Conservation (phyloP, 2,329 filamentous ascomycete species). For the Colletotrichum plurivorum region DNA sequence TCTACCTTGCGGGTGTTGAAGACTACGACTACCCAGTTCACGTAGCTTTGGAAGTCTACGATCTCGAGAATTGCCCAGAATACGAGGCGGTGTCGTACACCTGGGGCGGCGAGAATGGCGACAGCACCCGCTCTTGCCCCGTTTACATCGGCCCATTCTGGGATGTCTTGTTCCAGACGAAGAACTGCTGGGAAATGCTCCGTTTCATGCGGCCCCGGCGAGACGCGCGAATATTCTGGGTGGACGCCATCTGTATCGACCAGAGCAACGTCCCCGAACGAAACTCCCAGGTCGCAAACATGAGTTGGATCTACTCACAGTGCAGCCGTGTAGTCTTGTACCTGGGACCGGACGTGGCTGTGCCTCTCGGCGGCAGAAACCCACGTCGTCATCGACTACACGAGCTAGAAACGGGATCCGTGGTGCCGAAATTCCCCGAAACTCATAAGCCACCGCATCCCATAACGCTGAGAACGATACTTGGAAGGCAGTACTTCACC, state of each 20-base stretch:
- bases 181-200: conserved; percentile 48
- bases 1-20: not conserved
- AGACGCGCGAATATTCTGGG: conserved; percentile 42
- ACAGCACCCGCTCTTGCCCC: not conserved
- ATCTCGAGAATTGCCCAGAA: not conserved
- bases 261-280: conserved; percentile 41
- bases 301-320: conserved; percentile 44
- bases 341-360: conserved; percentile 35
- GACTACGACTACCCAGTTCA: not conserved
- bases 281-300: conserved; percentile 43
- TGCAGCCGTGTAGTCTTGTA: conserved; percentile 42
- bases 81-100: conserved; percentile 22
- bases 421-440: not conserved
- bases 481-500: conserved; percentile 35
- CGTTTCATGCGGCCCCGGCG: conserved; percentile 29
- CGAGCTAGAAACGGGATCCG: not conserved
- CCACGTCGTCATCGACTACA: not conserved
- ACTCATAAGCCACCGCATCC: not conserved
- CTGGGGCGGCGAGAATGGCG: not conserved
- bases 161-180: conserved; percentile 47
- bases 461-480: conserved; percentile 3
- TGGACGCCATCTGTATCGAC: conserved; percentile 47
- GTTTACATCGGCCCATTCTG: conserved; percentile 44
- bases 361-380: not conserved
- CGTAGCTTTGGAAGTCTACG: not conserved